Percentiles rank a stretch among this genome's conserved stretches.
These are phyloP conservation scores for Lenwebbia sp. DNA, from an alignment of 345 rosid species.

Conservation along the genomic window DNA sequence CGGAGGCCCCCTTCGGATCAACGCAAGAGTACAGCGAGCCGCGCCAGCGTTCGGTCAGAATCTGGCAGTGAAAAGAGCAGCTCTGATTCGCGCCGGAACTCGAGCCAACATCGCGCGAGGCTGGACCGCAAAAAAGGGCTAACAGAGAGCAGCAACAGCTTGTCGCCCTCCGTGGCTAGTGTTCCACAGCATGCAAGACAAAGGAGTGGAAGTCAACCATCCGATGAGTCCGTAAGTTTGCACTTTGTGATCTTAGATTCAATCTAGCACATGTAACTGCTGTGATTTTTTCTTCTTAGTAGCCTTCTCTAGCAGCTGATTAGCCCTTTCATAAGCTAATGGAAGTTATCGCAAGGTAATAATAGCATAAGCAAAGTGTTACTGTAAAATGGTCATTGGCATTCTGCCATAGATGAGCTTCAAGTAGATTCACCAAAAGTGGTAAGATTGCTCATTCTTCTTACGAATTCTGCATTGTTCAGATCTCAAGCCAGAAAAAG, in stretches of 20 bases:
- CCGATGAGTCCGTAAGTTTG: conserved; percentile 3
- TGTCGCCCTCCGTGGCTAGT: neutral
- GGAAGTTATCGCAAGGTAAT: neutral
- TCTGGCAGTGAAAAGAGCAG: conserved; percentile 11
- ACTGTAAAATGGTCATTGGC: neutral
- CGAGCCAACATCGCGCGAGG: neutral
- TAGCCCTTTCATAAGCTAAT: neutral
- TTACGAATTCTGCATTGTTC: neutral
- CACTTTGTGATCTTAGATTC: neutral
- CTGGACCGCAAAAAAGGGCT: neutral
- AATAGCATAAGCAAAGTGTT: neutral
- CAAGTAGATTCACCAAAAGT: neutral
- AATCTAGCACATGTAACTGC: neutral
- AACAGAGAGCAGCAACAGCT: conserved; percentile 3
- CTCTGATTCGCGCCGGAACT: conserved; percentile 4
- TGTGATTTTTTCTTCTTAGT: neutral
- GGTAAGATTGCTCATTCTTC: neutral
- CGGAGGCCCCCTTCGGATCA: neutral
- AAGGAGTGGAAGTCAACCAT: conserved; percentile 4
- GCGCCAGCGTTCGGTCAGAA: conserved; percentile 2
- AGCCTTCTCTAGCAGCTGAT: neutral
- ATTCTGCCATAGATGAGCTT: neutral
- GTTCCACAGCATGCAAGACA: conserved; percentile 1
- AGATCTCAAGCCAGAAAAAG: neutral
- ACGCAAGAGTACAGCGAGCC: neutral